A percentile compares a stretch with the other conserved stretches of the same genome.
Evolutionary conservation across 2,329 filamentous ascomycete species (phyloP).

Genomic region (Exophiala dermatitidis): DNA sequence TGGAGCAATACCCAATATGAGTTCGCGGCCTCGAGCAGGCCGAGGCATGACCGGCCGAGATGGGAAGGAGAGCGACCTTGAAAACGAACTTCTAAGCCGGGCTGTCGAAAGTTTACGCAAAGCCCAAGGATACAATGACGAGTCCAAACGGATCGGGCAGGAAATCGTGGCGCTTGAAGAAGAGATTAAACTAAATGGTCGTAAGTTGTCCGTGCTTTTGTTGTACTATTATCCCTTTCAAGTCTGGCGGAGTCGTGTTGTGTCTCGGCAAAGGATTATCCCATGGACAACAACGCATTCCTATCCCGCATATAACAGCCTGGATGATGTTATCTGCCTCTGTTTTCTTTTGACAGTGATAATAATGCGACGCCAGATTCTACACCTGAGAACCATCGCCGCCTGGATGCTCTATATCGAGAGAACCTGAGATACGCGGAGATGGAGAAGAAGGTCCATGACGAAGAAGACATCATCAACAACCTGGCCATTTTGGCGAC

Average conservation of each 20-base stretch:
- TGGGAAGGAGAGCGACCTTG: conserved; percentile 24
- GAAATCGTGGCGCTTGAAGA: conserved; percentile 39
- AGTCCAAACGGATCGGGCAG: conserved; percentile 30
- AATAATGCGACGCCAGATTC: conserved; percentile 5
- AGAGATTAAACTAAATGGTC: conserved; percentile 41
- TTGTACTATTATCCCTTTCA: not conserved
- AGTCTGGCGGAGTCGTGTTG: too few species aligned
- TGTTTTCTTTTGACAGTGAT: not conserved
- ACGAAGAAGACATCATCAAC: conserved; percentile 46
- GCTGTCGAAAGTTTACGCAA: conserved; percentile 24
- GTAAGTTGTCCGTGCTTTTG: conserved; percentile 24
- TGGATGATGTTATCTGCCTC: not conserved
- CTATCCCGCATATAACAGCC: too few species aligned
- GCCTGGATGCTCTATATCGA: conserved; percentile 41
- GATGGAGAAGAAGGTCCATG: conserved; percentile 43
- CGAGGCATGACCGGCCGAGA: conserved; percentile 22
- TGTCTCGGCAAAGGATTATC: too few species aligned
- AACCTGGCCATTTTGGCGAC: conserved; percentile 44
- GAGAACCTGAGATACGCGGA: conserved; percentile 43
- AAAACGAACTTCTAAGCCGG: conserved; percentile 23
- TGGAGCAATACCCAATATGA: conserved; percentile 13
- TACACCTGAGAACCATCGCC: conserved; percentile 24
- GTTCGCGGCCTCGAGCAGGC: conserved; percentile 20
- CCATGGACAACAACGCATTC: too few species aligned
- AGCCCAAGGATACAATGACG: conserved; percentile 24